Conservation (phyloP, 129 eudicot genomes). For the Pseudognaphalium luteoalbum region DNA sequence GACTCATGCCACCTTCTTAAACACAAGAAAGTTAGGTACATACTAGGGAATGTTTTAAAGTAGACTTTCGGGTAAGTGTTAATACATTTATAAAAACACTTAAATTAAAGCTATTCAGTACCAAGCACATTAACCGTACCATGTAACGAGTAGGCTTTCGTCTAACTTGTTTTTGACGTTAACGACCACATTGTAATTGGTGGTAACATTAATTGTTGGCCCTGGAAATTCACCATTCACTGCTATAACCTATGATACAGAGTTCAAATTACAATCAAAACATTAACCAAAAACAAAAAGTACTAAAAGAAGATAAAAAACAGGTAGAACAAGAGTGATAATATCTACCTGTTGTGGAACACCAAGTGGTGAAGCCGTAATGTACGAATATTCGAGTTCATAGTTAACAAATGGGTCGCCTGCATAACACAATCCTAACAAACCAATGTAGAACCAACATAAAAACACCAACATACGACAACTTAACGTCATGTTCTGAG, state of each 20-base stretch:
- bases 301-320: not conserved
- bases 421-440: conserved; percentile 44
- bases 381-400: conserved; percentile 64
- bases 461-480: conserved; percentile 27
- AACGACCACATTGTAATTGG: conserved; percentile 66
- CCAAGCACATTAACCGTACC: conserved; percentile 32
- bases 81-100: too few species aligned
- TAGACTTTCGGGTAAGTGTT: too few species aligned
- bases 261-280: conserved; percentile 4
- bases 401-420: conserved; percentile 55
- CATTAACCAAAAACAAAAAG: conserved; percentile 15
- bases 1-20: too few species aligned
- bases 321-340: not conserved
- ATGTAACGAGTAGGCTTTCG: conserved; percentile 71
- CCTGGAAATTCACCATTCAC: conserved; percentile 86
- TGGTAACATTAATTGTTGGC: conserved; percentile 64
- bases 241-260: conserved; percentile 70
- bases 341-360: conserved; percentile 78
- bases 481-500: conserved; percentile 20
- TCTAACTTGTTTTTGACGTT: conserved; percentile 76
- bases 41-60: too few species aligned
- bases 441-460: conserved; percentile 38
- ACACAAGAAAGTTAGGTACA: too few species aligned
- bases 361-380: conserved; percentile 87
- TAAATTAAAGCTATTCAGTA: too few species aligned